Evolutionary conservation across 1,284 basidiomycete species (phyloP).

Genomic region (Thelephora terrestris): DNA sequence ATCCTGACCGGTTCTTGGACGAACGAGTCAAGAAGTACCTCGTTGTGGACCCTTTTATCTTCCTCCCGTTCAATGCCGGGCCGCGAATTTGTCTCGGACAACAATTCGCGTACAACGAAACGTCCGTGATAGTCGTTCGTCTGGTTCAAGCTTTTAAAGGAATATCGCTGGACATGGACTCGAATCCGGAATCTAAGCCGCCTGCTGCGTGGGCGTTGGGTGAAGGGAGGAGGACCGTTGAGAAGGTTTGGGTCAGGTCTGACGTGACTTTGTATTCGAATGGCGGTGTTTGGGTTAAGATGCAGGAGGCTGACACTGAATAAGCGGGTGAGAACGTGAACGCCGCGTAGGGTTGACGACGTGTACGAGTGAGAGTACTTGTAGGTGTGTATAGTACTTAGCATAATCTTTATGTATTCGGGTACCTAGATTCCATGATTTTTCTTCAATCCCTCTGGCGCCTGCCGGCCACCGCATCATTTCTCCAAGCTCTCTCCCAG

Average conservation of each 20-base stretch:
- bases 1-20: conserved; percentile 31
- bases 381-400: too few species aligned
- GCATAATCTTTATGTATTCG: too few species aligned
- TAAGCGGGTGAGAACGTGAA: too few species aligned
- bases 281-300: too few species aligned
- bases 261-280: conserved; percentile 31
- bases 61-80: conserved; percentile 27
- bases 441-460: too few species aligned
- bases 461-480: too few species aligned
- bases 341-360: too few species aligned
- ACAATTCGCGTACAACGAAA: conserved; percentile 39
- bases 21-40: conserved; percentile 21
- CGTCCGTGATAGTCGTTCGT: conserved; percentile 32
- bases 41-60: conserved; percentile 27
- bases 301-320: too few species aligned
- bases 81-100: conserved; percentile 39
- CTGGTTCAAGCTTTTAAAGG: conserved; percentile 30
- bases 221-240: conserved; percentile 26
- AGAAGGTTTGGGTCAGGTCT: conserved; percentile 25
- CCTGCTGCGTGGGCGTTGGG: conserved; percentile 23
- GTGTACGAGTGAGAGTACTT: too few species aligned
- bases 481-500: too few species aligned
- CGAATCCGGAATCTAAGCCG: conserved; percentile 22
- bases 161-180: conserved; percentile 26
- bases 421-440: too few species aligned